Evolutionary conservation across 331 rosid genomes (phyloP), one percentile per base, ranked within the genome.

Genomic region (Prunus yedoensis): DNA sequence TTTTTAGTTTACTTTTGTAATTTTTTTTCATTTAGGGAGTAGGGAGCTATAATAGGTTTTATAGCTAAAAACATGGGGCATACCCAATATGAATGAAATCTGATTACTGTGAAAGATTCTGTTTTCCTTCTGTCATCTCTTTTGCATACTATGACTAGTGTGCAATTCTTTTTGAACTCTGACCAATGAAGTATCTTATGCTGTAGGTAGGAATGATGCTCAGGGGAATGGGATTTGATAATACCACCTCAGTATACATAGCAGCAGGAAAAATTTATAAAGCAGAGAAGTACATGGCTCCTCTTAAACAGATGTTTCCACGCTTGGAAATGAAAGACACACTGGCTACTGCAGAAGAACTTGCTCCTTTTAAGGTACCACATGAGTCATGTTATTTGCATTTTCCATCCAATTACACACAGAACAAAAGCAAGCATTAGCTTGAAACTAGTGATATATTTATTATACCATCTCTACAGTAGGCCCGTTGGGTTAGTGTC

Each of bases 131-230:
- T 38, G 43, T 6, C 9, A 5, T 38, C 43, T 38, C 43, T 38
- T 38, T 38, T 38, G 43, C 43, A 1, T 38, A 6, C 17, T 11
- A 2, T 11, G 21, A 32, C 18, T 53, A 32, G 53, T 8, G 41
- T 54, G 63, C 27, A 2, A 47, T 67, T 12, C 10, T 35, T 7
- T 66, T 16, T 62, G 27, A 64, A 18, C 18, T 20, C 21, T 70
- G 66, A 65, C 15, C 28, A 30, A 73, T 25, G 23, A 20, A 28
- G 78, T 25, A 53, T 68, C 77, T 75, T 50, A 41, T 77, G 15
- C 58, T 82, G 77, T 81, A 94, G 99, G 99, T 94, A 32, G 97
- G 99, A 70, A 88, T 92, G 97, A 90, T 92, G 97, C 97, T 94
- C 70, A 88, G 96, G 79, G 99, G 97, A 83, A 94, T 94, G 99